phyloP scores from a whole-genome alignment of 1,284 basidiomycete species.

The Pseudozyma sp. region DNA sequence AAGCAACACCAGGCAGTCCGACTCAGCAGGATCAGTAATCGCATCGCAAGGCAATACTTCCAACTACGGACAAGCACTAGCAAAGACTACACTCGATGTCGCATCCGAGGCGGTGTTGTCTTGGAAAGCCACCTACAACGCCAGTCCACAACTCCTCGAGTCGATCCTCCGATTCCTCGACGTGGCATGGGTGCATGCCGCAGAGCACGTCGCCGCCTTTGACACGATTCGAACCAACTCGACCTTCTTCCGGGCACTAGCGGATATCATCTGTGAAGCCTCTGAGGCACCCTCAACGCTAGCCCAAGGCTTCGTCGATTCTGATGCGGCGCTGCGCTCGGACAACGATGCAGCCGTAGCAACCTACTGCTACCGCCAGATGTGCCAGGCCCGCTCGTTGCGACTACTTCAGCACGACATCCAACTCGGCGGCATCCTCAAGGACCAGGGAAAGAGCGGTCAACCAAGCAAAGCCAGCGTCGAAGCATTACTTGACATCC shows the following conservation, averaged over 20 bases:
- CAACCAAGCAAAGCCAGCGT: slow-evolving; percentile 71
- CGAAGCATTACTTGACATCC: slow-evolving; percentile 74
- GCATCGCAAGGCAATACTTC: not conserved
- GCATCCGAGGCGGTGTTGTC: slow-evolving; percentile 77
- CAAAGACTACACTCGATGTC: slow-evolving; percentile 66
- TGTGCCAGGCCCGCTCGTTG: slow-evolving; percentile 80
- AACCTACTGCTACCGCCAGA: slow-evolving; percentile 75
- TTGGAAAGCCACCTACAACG: slow-evolving; percentile 75
- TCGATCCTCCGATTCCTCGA: slow-evolving; percentile 83
- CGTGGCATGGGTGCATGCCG: slow-evolving; percentile 83
- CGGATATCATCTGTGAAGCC: slow-evolving; percentile 76
- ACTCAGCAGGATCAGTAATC: slow-evolving; percentile 34
- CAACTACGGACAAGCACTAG: slow-evolving; percentile 38
- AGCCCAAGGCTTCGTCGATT: slow-evolving; percentile 30
- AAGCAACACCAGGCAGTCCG: slow-evolving; percentile 57
- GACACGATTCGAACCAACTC: slow-evolving; percentile 74
- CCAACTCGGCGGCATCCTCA: slow-evolving; percentile 55
- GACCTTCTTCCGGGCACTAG: slow-evolving; percentile 77
- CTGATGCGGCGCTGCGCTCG: slow-evolving; percentile 49
- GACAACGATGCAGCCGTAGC: slow-evolving; percentile 71
- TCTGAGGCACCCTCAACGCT: slow-evolving; percentile 71
- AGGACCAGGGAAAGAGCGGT: slow-evolving; percentile 67
- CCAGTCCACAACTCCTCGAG: slow-evolving; percentile 77
- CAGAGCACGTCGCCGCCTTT: slow-evolving; percentile 78
- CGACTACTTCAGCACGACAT: slow-evolving; percentile 73